Conservation (phyloP, 768 basidiomycete genomes). For the Steccherinum ochraceum region DNA sequence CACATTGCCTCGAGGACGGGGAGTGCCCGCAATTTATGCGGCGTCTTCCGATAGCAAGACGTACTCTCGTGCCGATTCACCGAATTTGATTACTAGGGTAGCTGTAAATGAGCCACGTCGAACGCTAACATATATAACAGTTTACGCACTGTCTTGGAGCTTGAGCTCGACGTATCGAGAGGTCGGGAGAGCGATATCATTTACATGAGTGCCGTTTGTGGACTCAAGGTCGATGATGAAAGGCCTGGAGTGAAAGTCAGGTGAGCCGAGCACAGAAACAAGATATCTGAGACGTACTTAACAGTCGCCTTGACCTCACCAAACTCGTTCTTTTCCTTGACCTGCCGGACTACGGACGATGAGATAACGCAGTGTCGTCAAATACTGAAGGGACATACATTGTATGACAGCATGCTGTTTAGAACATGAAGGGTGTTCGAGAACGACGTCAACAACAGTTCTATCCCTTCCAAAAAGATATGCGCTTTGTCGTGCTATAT, state of each 20-base stretch:
- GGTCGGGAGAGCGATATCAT: constrained; percentile 76
- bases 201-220: constrained; percentile 94
- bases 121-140: no score
- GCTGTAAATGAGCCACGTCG: no score
- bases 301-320: constrained; percentile 70
- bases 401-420: constrained; percentile 98
- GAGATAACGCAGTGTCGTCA: constrained; percentile 4
- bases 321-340: constrained; percentile 83
- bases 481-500: constrained; percentile 90
- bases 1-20: background rate
- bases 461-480: constrained; percentile 91
- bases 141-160: constrained; percentile 63
- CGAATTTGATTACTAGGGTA: constrained; percentile 83
- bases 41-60: constrained; percentile 81
- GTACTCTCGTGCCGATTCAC: constrained; percentile 75
- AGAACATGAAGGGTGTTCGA: constrained; percentile 96
- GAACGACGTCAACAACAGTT: constrained; percentile 75
- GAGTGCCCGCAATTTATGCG: constrained; percentile 8
- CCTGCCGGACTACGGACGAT: constrained; percentile 57
- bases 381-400: constrained; percentile 41
- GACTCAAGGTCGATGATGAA: constrained; percentile 98
- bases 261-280: background rate
- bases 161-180: constrained; percentile 85
- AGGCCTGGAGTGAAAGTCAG: constrained; percentile 46
- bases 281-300: constrained; percentile 66